phyloP scores from a whole-genome alignment of 768 basidiomycete genomes.

The Infundibulicybe gibba region DNA sequence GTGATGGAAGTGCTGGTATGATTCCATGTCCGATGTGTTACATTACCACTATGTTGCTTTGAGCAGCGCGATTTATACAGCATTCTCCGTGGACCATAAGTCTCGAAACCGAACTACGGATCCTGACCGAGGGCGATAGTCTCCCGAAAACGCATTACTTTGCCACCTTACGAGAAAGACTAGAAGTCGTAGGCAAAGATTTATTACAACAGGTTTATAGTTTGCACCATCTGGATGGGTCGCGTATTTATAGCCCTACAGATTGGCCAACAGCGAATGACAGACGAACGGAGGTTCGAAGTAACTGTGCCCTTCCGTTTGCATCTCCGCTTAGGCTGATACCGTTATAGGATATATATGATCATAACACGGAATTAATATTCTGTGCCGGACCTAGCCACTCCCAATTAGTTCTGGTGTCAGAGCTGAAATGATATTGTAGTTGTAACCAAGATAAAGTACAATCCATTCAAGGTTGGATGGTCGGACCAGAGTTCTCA shows the following conservation, averaged over 20 bases:
- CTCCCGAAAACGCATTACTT: slow-evolving; percentile 16
- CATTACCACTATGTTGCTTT: not conserved
- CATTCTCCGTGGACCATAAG: slow-evolving; percentile 51
- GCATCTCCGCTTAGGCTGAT: not conserved
- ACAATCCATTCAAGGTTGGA: not conserved
- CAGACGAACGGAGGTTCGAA: no score
- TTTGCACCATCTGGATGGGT: not conserved
- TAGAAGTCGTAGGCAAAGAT: slow-evolving; percentile 18
- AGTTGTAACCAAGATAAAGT: not conserved
- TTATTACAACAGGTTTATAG: slow-evolving; percentile 21
- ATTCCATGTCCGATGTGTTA: not conserved
- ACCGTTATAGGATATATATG: slow-evolving; percentile 3
- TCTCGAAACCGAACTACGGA: slow-evolving; percentile 35
- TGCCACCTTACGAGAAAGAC: slow-evolving; percentile 23
- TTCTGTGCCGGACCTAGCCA: slow-evolving; percentile 4
- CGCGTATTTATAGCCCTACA: not conserved
- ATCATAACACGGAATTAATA: slow-evolving; percentile 6
- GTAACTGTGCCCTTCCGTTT: no score
- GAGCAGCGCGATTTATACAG: slow-evolving; percentile 20
- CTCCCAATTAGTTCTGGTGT: slow-evolving; percentile 11
- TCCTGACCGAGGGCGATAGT: slow-evolving; percentile 15
- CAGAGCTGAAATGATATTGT: not conserved
- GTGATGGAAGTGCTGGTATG: slow-evolving; percentile 22
- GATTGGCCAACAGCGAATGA: no score
- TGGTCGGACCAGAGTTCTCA: slow-evolving; percentile 1